phyloP scores from a whole-genome alignment of 352 stramenopile genomes.

The Blastocystis sp. region DNA sequence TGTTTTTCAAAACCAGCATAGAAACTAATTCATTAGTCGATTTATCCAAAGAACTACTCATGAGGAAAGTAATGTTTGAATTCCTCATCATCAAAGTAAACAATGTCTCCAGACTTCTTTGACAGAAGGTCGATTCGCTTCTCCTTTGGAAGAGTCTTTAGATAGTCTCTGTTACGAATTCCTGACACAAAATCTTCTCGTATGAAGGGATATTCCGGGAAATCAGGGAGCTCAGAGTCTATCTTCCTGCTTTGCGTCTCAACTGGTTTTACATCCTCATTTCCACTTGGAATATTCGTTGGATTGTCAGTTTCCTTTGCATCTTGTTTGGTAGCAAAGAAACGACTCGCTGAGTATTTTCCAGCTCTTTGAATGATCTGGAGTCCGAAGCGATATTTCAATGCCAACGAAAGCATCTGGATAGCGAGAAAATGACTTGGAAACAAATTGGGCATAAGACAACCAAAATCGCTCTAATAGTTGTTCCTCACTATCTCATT shows the following conservation, averaged over 20 bases:
- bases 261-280: background rate
- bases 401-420: background rate
- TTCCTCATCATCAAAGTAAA: constrained; percentile 55
- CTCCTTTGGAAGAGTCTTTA: constrained; percentile 25
- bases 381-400: background rate
- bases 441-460: background rate
- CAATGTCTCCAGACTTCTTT: constrained; percentile 28
- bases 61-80: constrained; percentile 54
- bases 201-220: constrained; percentile 35
- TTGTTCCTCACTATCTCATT: background rate
- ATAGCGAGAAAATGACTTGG: background rate
- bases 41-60: background rate
- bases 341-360: background rate
- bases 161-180: constrained; percentile 46
- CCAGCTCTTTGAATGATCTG: background rate
- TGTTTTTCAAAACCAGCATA: constrained; percentile 56
- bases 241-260: constrained; percentile 5
- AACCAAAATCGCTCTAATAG: background rate
- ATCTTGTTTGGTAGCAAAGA: constrained; percentile 14
- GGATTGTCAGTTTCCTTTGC: background rate
- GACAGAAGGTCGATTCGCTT: constrained; percentile 14
- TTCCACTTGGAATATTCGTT: background rate
- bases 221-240: constrained; percentile 14
- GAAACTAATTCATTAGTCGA: background rate
- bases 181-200: constrained; percentile 4